These are phyloP conservation scores for Monosporascus sp. DNA, from an alignment of 2,329 filamentous ascomycete genomes.

Conservation along the genomic window DNA sequence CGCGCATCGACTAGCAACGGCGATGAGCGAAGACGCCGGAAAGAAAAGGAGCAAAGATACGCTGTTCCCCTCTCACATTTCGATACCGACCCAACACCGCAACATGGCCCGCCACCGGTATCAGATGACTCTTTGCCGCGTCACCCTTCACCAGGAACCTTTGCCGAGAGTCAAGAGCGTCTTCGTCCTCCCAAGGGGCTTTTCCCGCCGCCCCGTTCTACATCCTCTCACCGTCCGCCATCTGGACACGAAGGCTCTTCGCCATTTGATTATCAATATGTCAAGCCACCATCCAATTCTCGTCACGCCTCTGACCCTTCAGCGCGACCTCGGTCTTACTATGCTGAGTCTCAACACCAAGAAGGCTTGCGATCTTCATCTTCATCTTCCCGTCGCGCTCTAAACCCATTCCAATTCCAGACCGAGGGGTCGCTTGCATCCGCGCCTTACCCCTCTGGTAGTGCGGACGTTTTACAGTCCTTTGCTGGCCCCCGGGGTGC, in stretches of 20 bases:
- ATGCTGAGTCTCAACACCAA: slow-evolving; percentile 20
- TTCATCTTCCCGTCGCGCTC: slow-evolving; percentile 20
- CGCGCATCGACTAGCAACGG: slow-evolving; percentile 28
- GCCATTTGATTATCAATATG: slow-evolving; percentile 42
- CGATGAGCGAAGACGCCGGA: slow-evolving; percentile 33
- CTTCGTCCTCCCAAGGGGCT: slow-evolving; percentile 44
- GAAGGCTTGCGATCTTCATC: slow-evolving; percentile 28
- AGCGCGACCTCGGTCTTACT: slow-evolving; percentile 28
- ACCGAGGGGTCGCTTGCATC: slow-evolving; percentile 34
- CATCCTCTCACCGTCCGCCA: slow-evolving; percentile 31
- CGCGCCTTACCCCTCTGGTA: slow-evolving; percentile 27
- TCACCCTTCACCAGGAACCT: slow-evolving; percentile 33
- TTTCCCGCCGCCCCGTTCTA: slow-evolving; percentile 44
- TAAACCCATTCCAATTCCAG: slow-evolving; percentile 51
- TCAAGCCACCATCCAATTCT: slow-evolving; percentile 27
- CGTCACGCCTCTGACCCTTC: slow-evolving; percentile 43
- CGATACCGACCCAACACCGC: slow-evolving; percentile 35
- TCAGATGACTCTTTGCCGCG: slow-evolving; percentile 33
- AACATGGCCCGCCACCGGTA: slow-evolving; percentile 23
- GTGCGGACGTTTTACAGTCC: slow-evolving; percentile 31
- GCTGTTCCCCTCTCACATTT: slow-evolving; percentile 50
- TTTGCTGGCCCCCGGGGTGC: slow-evolving; percentile 29
- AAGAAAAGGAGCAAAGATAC: slow-evolving; percentile 41
- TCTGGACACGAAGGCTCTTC: slow-evolving; percentile 34
- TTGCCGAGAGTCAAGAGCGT: slow-evolving; percentile 30